Conservation (phyloP, 495 filamentous ascomycete species). For the Penicillium waksmanii region DNA sequence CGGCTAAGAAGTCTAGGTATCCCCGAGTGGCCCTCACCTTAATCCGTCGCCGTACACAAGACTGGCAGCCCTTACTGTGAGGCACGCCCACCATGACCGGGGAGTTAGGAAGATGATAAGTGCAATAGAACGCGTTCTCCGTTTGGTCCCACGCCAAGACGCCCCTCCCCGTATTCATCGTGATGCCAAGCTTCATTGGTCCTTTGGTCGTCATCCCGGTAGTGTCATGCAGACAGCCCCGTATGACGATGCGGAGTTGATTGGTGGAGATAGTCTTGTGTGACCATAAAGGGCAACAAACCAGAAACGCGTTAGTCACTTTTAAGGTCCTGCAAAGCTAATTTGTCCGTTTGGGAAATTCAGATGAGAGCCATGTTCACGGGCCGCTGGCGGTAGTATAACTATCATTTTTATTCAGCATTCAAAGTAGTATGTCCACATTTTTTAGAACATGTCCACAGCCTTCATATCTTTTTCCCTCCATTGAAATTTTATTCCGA, state of each 20-base stretch:
- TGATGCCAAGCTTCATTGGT: neutral
- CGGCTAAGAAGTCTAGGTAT: neutral
- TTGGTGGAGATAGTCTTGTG: no score
- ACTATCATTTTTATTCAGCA: no score
- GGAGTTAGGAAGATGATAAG: neutral
- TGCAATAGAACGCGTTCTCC: neutral
- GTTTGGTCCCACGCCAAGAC: neutral
- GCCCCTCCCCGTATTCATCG: neutral
- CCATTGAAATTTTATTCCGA: no score
- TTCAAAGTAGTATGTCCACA: no score
- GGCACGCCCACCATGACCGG: constrained; percentile 48
- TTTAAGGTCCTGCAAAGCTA: neutral
- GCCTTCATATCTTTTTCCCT: no score
- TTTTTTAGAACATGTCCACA: no score
- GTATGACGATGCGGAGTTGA: no score
- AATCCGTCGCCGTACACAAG: constrained; percentile 36
- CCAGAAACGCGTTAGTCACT: neutral
- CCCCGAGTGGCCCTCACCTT: constrained; percentile 25
- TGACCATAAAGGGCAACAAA: neutral
- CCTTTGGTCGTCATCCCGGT: no score
- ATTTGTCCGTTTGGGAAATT: neutral
- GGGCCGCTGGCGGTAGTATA: no score
- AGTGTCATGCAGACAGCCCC: no score
- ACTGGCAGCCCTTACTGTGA: constrained; percentile 39
- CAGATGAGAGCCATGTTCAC: neutral